Evolutionary conservation across 1,139 yeast species (phyloP).

Genomic region (Zygosaccharomyces sapae): DNA sequence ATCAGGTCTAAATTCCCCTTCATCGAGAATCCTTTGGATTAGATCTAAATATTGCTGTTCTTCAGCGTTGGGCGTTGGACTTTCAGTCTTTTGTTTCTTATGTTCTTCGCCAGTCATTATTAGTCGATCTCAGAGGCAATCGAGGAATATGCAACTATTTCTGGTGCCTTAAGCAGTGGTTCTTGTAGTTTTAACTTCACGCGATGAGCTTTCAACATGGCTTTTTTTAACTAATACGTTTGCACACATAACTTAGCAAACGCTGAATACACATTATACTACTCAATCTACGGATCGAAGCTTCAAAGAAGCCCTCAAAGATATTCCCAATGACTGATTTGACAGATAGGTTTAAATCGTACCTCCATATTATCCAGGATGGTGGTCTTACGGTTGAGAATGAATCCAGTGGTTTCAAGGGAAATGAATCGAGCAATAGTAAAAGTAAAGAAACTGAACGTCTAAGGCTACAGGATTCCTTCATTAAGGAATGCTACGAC

Average conservation of each 20-base stretch:
- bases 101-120: slow-evolving; percentile 19
- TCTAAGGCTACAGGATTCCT: slow-evolving; percentile 44
- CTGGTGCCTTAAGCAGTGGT: neutral
- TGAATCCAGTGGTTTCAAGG: neutral
- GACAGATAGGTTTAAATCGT: slow-evolving; percentile 49
- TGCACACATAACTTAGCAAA: no score
- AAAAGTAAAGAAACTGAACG: slow-evolving; percentile 6
- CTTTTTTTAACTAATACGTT: neutral
- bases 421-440: neutral
- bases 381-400: slow-evolving; percentile 10
- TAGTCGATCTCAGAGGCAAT: neutral
- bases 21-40: slow-evolving; percentile 66
- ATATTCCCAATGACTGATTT: slow-evolving; percentile 45
- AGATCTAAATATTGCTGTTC: slow-evolving; percentile 86
- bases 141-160: neutral
- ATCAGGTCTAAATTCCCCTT: slow-evolving; percentile 90
- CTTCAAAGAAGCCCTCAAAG: neutral
- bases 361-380: slow-evolving; percentile 44
- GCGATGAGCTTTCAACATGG: slow-evolving; percentile 4
- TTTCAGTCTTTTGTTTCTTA: slow-evolving; percentile 13
- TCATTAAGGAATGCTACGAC: slow-evolving; percentile 48
- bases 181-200: slow-evolving; percentile 1
- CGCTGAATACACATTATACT: no score
- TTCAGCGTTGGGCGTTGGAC: slow-evolving; percentile 41
- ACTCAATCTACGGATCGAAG: no score